Percentiles rank a stretch among this genome's conserved stretches.
These are phyloP conservation scores for Hemerocallis citrina DNA, from an alignment of 106 monocot genomes.

Conservation along the genomic window DNA sequence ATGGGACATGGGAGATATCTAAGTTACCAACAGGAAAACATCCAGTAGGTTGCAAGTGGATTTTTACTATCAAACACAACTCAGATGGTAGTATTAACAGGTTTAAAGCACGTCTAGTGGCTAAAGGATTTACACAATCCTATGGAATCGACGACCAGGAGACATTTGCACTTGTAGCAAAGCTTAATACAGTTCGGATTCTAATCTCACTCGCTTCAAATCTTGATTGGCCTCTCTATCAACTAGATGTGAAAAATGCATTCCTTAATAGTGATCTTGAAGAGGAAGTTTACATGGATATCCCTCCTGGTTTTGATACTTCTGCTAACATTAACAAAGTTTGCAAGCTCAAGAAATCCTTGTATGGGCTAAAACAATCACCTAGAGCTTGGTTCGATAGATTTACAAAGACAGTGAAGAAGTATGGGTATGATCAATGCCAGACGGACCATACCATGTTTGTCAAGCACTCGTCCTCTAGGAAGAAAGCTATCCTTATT, in stretches of 20 bases:
- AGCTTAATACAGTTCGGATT: slow-evolving; percentile 1
- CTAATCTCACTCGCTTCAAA: slow-evolving; percentile 5
- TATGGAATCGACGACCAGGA: slow-evolving; percentile 3
- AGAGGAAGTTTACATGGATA: slow-evolving; percentile 17
- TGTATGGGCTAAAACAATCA: slow-evolving; percentile 31
- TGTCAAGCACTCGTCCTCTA: neutral
- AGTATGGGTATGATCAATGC: neutral
- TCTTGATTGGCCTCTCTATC: neutral
- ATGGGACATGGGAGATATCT: neutral
- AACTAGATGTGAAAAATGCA: slow-evolving; percentile 13
- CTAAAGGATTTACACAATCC: neutral
- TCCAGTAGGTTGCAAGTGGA: slow-evolving; percentile 2
- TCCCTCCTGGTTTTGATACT: slow-evolving; percentile 5
- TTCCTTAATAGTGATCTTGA: slow-evolving; percentile 3
- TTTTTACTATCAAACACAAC: slow-evolving; percentile 6
- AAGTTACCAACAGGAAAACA: neutral
- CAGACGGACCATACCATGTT: slow-evolving; percentile 12
- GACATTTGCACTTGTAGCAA: slow-evolving; percentile 6
- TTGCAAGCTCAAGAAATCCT: slow-evolving; percentile 11
- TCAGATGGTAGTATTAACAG: neutral
- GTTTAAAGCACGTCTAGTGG: slow-evolving; percentile 7
- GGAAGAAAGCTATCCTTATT: neutral
- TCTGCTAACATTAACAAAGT: neutral
- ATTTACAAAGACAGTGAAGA: neutral
- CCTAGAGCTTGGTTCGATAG: slow-evolving; percentile 13